Evolutionary conservation across 2,329 filamentous ascomycete species (phyloP), one percentile per base, ranked within the genome.

Genomic region (Calonectria hongkongensis): DNA sequence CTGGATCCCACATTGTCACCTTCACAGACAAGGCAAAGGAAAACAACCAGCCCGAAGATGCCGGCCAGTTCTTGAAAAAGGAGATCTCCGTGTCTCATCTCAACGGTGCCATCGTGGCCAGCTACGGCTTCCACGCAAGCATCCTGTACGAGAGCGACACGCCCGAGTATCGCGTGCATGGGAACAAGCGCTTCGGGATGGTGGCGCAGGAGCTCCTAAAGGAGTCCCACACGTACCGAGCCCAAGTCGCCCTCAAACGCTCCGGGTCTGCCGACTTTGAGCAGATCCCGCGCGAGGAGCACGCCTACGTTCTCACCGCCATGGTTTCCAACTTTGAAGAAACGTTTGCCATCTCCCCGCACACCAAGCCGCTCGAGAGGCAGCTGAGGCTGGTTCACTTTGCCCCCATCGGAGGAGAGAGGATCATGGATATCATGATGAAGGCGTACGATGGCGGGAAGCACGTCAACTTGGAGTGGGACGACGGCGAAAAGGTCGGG

Each of bases 81-180:
- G 78, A 83, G 39, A 79, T 83, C 12, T 70, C 76, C 1, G 83
- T 87, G 5, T 79, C 82, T 0, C 82, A 84, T 56, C 86, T 93
- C 28, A 90, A 94, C 79, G 96, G 95, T 30, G 94, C 93, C 28
- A 95, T 98, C 27, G 96, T 98, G 2, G 93, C 93, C 54, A 97
- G 94, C 82, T 98, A 97, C 89, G 96, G 94, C 25, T 92, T 98
- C 80, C 96, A 98, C 81, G 94, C 96, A 36, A 92, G 93, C 50
- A 89, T 98, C 4, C 95, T 98, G 27, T 95, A 94, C 78, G 95
- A 98, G 85, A 97, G 94, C 83, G 96, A 98, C 83, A 97, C 96
- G 0, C 87, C 90, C 0, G 93, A 92, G 75, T 96, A 96, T 83
- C 93, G 96, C 74, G 90, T 91, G 76, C 92, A 94, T 79, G 96